These are phyloP conservation scores for Cladophialophora chaetospira DNA, from an alignment of 2,329 filamentous ascomycete genomes.

Conservation along the genomic window DNA sequence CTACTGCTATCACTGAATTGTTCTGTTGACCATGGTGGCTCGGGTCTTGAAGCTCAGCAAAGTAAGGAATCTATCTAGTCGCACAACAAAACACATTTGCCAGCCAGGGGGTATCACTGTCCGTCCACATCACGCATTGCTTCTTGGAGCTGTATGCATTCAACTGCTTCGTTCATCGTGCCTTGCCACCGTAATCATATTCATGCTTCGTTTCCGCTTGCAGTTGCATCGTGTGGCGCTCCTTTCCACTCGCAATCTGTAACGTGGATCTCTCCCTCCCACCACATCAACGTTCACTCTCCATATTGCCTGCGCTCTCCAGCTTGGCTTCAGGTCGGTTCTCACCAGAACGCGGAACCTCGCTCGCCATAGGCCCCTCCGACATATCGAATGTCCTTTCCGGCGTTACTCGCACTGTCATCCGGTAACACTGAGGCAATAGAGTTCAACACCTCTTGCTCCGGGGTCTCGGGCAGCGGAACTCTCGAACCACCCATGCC, in stretches of 20 bases:
- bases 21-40: too few relatives aligned
- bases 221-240: too few relatives aligned
- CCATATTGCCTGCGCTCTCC: not conserved
- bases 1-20: too few relatives aligned
- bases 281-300: too few relatives aligned
- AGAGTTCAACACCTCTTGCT: not conserved
- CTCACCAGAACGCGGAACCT: slow-evolving; percentile 1
- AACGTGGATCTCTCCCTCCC: too few relatives aligned
- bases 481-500: slow-evolving; percentile 30
- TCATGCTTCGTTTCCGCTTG: too few relatives aligned
- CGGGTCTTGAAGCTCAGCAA: too few relatives aligned
- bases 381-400: not conserved
- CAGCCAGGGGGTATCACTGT: not conserved
- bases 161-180: too few relatives aligned
- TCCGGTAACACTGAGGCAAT: slow-evolving; percentile 25
- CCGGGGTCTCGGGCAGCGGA: slow-evolving; percentile 22
- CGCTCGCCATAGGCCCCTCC: not conserved
- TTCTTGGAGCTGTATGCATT: too few relatives aligned
- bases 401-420: slow-evolving; percentile 33
- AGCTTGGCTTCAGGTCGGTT: not conserved
- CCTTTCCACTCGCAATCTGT: too few relatives aligned
- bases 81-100: not conserved
- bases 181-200: too few relatives aligned
- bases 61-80: too few relatives aligned
- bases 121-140: not conserved